Percentiles rank a stretch among this genome's conserved stretches.
Conservation (phyloP, 1,139 yeast species). For the Saccharomycopsis hybrid region DNA sequence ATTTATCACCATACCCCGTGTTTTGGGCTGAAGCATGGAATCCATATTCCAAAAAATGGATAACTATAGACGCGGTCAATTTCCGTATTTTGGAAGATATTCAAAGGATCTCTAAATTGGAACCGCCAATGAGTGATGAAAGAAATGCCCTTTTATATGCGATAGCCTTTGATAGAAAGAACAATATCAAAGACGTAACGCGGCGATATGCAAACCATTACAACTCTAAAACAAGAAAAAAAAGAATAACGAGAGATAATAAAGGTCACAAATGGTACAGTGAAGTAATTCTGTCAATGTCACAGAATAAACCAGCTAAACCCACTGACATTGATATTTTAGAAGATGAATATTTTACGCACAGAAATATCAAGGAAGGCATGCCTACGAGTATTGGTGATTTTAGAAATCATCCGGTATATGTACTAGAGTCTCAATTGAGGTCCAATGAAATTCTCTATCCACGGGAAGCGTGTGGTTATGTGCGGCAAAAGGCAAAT, state of each 20-base stretch:
- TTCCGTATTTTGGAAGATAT: conserved; percentile 66
- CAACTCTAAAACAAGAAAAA: conserved; percentile 70
- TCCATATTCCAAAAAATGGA: conserved; percentile 61
- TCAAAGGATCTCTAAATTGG: conserved; percentile 53
- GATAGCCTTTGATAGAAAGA: conserved; percentile 62
- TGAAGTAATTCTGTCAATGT: conserved; percentile 33
- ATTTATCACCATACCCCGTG: conserved; percentile 49
- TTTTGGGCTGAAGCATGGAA: conserved; percentile 98
- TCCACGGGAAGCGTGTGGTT: conserved; percentile 73
- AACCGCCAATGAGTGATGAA: conserved; percentile 62
- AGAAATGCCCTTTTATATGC: conserved; percentile 66
- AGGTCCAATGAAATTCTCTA: conserved; percentile 63
- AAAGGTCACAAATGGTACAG: conserved; percentile 63
- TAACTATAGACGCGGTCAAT: conserved; percentile 77
- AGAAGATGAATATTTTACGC: conserved; percentile 66
- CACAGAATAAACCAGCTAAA: conserved; percentile 28
- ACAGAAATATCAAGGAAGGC: conserved; percentile 68
- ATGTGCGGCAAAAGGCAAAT: conserved; percentile 40
- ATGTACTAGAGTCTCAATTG: conserved; percentile 71
- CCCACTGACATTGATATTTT: conserved; percentile 50
- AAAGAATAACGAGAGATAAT: conserved; percentile 56
- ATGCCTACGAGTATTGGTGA: conserved; percentile 82
- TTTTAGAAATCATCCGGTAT: conserved; percentile 83
- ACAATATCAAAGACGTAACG: conserved; percentile 75
- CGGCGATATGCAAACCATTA: conserved; percentile 67